A percentile compares a stretch with the other conserved stretches of the same genome.
Conservation (phyloP, 345 rosid species). For the Alliaria petiolata region DNA sequence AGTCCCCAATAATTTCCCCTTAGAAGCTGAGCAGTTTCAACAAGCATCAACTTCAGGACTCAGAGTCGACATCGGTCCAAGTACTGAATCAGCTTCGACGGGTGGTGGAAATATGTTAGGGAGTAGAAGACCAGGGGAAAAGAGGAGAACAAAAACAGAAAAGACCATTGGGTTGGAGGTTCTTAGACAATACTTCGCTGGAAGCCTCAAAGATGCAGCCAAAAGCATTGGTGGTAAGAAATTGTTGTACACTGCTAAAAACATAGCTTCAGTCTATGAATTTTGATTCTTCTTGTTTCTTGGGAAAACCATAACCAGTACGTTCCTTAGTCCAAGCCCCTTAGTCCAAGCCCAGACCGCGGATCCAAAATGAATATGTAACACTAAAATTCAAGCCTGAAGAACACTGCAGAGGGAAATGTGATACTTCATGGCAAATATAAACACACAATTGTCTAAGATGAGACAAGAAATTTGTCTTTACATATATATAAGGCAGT, state of each 20-base stretch:
- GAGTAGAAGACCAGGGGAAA: conserved; percentile 50
- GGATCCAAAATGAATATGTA: neutral
- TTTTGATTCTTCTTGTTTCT: conserved; percentile 5
- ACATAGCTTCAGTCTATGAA: conserved; percentile 8
- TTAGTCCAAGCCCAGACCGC: neutral
- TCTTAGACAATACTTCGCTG: conserved; percentile 84
- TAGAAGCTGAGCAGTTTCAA: conserved; percentile 39
- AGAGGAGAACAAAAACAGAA: conserved; percentile 70
- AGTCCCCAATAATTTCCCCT: conserved; percentile 29
- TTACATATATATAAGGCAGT: too few species aligned
- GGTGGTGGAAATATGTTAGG: conserved; percentile 33
- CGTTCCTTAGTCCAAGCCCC: too few species aligned
- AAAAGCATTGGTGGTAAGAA: conserved; percentile 86
- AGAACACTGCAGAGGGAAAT: neutral
- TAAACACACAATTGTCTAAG: neutral
- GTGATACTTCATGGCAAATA: neutral
- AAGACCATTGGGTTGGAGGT: conserved; percentile 81
- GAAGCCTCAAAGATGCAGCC: conserved; percentile 98
- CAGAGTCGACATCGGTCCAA: conserved; percentile 32
- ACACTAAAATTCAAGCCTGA: neutral
- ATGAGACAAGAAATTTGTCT: too few species aligned
- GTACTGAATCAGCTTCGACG: conserved; percentile 31
- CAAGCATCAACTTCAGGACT: conserved; percentile 31
- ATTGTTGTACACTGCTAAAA: conserved; percentile 12
- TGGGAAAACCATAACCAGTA: conserved; percentile 9